Evolutionary conservation across 2,329 filamentous ascomycete species (phyloP).

Genomic region (Xylaria sp.): DNA sequence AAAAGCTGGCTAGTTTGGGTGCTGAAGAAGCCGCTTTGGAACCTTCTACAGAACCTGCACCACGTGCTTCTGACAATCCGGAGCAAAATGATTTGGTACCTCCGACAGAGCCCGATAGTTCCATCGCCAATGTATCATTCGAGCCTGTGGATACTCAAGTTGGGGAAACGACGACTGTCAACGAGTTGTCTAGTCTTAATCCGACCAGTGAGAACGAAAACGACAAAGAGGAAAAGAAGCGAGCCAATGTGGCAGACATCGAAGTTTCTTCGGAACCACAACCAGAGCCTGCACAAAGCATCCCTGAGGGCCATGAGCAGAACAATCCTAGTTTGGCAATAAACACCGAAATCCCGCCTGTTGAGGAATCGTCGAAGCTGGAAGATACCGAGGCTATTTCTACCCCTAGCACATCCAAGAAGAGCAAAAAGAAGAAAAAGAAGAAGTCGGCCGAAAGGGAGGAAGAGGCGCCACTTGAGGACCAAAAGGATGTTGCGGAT

Average conservation of each 20-base stretch:
- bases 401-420: conserved; percentile 32
- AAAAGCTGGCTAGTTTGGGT: conserved; percentile 26
- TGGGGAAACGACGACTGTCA: conserved; percentile 24
- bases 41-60: conserved; percentile 10
- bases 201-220: conserved; percentile 41
- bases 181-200: conserved; percentile 28
- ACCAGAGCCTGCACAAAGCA: conserved; percentile 17
- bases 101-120: neutral
- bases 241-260: conserved; percentile 26
- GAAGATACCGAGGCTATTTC: conserved; percentile 22
- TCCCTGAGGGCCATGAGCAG: neutral
- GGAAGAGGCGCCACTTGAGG: conserved; percentile 10
- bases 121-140: too few species aligned
- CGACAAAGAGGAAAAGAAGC: conserved; percentile 50
- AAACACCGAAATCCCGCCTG: neutral
- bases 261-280: conserved; percentile 26
- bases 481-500: neutral
- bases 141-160: conserved; percentile 11
- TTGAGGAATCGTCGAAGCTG: conserved; percentile 7
- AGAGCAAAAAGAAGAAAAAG: conserved; percentile 52
- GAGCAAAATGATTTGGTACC: conserved; percentile 1
- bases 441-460: conserved; percentile 35
- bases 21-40: conserved; percentile 32
- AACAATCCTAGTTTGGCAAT: neutral
- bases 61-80: conserved; percentile 5